Evolutionary conservation across 495 filamentous ascomycete species (phyloP).

Genomic region (Penicillium dipodomyicola): DNA sequence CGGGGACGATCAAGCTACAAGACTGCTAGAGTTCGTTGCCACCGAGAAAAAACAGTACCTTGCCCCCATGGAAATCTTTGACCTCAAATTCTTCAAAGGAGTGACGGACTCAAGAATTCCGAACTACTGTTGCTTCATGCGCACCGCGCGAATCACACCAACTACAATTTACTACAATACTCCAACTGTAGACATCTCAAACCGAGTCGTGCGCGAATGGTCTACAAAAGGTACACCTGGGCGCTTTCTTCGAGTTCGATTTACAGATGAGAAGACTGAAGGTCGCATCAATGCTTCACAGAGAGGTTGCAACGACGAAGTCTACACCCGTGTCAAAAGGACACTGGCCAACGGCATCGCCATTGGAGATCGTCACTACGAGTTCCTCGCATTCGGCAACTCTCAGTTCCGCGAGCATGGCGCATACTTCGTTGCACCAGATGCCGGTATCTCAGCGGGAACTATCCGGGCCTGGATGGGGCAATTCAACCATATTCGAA

Average conservation of each 20-base stretch:
- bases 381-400: slow-evolving; percentile 94
- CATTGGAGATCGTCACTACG: slow-evolving; percentile 76
- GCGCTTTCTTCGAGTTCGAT: slow-evolving; percentile 86
- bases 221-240: slow-evolving; percentile 61
- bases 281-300: slow-evolving; percentile 57
- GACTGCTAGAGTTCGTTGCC: slow-evolving; percentile 62
- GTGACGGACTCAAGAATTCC: slow-evolving; percentile 56
- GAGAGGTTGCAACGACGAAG: slow-evolving; percentile 59
- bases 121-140: slow-evolving; percentile 67
- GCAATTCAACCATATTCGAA: slow-evolving; percentile 69
- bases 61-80: slow-evolving; percentile 75
- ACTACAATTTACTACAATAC: slow-evolving; percentile 75
- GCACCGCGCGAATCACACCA: slow-evolving; percentile 77
- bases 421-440: slow-evolving; percentile 81
- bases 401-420: slow-evolving; percentile 92
- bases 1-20: slow-evolving; percentile 41
- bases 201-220: slow-evolving; percentile 78
- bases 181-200: slow-evolving; percentile 80
- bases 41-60: slow-evolving; percentile 58
- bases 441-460: slow-evolving; percentile 57
- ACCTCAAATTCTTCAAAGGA: slow-evolving; percentile 45
- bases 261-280: slow-evolving; percentile 74
- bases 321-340: slow-evolving; percentile 71
- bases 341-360: slow-evolving; percentile 74
- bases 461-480: slow-evolving; percentile 93